Base-by-base conservation (phyloP, 106 monocot genomes). In the Dioscorea alata region DNA sequence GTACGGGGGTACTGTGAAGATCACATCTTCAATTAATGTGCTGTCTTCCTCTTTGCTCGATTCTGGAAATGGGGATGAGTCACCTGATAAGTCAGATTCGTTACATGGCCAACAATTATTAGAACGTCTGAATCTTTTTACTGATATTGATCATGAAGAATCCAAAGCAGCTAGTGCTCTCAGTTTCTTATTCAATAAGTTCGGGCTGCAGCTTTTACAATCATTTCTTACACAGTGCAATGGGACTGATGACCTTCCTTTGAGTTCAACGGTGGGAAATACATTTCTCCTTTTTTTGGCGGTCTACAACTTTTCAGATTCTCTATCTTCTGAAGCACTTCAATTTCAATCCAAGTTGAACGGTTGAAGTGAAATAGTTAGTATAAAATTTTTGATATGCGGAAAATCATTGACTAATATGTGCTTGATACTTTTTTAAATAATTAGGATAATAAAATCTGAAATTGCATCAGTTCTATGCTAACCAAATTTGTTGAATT, bases 1-100 rank as follows among this genome's bases (percentile, higher is more conserved):
- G 57, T 81, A 76, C 48, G 81, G 81, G 49, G 76, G 81, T 5
- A 72, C 60, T 51, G 81, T 81, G 12, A 81, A 76, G 68, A 81
- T 81, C 19, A 59, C 73, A 63, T 72, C 76, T 23, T 81, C 62
- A 57, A 59, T 35, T 23, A 72, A 68, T 49, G 42, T 59, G n/a
- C 16, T 42, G 33, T 16, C 64, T n/a, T 70, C 74, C 58, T 63
- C 69, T 59, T 70, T 62, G 51, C 60, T 66, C 13, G 31, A 54
- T 18, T 42, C 12, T 69, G 56, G 10, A 49, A 59, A 4, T 59
- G 15, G 23, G 42, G 67, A 67, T 54, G 67, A 56, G 16, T 25
- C 50, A 28, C 19, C 5, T 50, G 19, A 78, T 13, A 25, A n/a
- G 32, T 18, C 24, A 19, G 21, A n/a, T 60, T 67, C 34, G 23